Conservation (phyloP, 2,329 filamentous ascomycete genomes). For the Sporothrix protearum region DNA sequence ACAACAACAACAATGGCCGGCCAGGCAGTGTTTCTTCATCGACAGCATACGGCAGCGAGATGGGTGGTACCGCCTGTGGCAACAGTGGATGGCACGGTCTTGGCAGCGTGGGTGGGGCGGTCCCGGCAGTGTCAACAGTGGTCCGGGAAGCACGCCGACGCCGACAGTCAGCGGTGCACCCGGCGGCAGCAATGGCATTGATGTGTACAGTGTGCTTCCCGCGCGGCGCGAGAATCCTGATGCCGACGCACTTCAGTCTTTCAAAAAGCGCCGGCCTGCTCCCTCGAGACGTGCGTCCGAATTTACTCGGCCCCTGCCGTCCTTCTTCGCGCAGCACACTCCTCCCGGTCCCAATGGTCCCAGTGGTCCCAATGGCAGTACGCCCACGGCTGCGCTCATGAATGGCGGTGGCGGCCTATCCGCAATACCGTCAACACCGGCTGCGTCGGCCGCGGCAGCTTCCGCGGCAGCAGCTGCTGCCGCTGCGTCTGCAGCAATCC, state of each 20-base stretch:
- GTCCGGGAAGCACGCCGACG: neutral
- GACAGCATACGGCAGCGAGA: neutral
- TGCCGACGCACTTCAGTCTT: conserved; percentile 29
- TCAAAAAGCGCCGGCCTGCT: conserved; percentile 35
- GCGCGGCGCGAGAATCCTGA: conserved; percentile 36
- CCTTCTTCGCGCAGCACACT: conserved; percentile 32
- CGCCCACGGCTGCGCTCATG: conserved; percentile 5
- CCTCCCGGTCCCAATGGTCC: conserved; percentile 24
- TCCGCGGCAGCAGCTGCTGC: conserved; percentile 3
- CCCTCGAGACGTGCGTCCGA: conserved; percentile 35
- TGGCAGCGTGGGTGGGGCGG: neutral
- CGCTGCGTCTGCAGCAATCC: neutral
- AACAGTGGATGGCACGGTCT: neutral
- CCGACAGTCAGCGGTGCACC: conserved; percentile 10
- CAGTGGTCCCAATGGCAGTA: neutral
- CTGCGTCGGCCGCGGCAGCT: neutral
- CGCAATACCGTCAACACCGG: neutral
- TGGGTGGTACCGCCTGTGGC: neutral
- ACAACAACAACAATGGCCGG: conserved; percentile 1
- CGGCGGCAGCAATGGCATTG: conserved; percentile 21
- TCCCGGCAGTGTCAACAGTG: neutral
- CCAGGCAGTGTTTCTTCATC: conserved; percentile 14
- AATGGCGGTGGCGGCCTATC: conserved; percentile 6
- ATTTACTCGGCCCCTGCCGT: conserved; percentile 33
- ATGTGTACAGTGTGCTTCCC: conserved; percentile 33